Base-by-base conservation (phyloP, 345 rosid species). In the Hirschfeldia incana region DNA sequence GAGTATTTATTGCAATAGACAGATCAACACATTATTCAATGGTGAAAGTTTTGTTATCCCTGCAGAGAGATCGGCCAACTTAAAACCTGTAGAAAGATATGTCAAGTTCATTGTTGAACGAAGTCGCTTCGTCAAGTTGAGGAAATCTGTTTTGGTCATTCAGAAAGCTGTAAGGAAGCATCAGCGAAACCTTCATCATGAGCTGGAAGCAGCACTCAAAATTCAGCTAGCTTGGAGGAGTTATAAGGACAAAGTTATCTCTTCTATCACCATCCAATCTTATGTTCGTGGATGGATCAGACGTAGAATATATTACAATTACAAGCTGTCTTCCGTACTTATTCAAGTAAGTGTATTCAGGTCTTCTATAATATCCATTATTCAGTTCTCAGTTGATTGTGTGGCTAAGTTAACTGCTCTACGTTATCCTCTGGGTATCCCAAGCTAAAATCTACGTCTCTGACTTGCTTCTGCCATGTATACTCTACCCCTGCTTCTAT, bases 141-240 rank as follows among this genome's bases (percentile, higher is more conserved):
- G 74, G 83, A 80, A 72, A 66, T 85, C 89, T 13, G 84, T 68
- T 51, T 61, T 84, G 78, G 70, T 83, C 81, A 88, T 90, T 77
- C 97, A 92, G 83, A 61, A 58, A 78, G 92, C 90, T 39, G 65
- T 86, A 81, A 88, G 91, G 86, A 84, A 77, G 60, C 73, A 37
- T 79, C 62, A 39, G 73, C 67, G 58, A 61, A 78, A 66, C 32
- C 78, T 74, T 72, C 55, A 57, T 51, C 27, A 74, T 72, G 83
- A 75, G 83, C 76, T 53, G 34, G 74, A 77, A 70, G 93, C 90
- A 70, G 93, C 89, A 74, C 39, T 46, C 44, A 78, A 65, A 73
- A 88, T 90, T 84, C 94, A 90, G 87, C 76, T 77, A 75, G 88
- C 88, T 62, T 87, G 89, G 92, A 86, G 81, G 81, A 77, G 78